Conservation (phyloP, 768 basidiomycete genomes). For the Boletus rufocinnamomeus region DNA sequence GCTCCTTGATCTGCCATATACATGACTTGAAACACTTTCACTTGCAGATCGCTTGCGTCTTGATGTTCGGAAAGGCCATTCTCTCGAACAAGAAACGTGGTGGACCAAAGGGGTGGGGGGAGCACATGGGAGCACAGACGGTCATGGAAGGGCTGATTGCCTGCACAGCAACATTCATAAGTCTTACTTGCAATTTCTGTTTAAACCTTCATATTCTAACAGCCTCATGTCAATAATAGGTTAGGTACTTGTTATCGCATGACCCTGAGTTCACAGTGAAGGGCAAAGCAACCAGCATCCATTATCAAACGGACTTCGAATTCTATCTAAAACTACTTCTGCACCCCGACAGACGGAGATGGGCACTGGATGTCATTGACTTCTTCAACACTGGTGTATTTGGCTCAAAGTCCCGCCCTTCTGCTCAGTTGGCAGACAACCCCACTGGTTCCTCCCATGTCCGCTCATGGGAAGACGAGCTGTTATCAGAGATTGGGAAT, state of each 20-base stretch:
- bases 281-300: background rate
- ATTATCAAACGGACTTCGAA: background rate
- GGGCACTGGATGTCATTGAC: background rate
- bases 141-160: background rate
- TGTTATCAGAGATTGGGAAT: background rate
- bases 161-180: background rate
- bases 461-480: background rate
- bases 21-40: too few species aligned
- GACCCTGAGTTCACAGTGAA: background rate
- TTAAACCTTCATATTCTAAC: background rate
- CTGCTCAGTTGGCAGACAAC: background rate
- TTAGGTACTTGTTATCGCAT: background rate
- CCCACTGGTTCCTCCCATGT: background rate
- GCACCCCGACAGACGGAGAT: background rate
- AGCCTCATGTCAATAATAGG: background rate
- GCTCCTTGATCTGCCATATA: too few species aligned
- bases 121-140: background rate
- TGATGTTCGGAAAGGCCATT: background rate
- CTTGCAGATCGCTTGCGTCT: background rate
- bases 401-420: background rate
- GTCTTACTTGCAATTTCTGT: background rate
- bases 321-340: background rate
- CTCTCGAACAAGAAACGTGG: background rate
- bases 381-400: slow-evolving; percentile 3
- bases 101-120: background rate